Conservation (phyloP, 2,329 filamentous ascomycete genomes). For the Lasiodiplodia gonubiensis region DNA sequence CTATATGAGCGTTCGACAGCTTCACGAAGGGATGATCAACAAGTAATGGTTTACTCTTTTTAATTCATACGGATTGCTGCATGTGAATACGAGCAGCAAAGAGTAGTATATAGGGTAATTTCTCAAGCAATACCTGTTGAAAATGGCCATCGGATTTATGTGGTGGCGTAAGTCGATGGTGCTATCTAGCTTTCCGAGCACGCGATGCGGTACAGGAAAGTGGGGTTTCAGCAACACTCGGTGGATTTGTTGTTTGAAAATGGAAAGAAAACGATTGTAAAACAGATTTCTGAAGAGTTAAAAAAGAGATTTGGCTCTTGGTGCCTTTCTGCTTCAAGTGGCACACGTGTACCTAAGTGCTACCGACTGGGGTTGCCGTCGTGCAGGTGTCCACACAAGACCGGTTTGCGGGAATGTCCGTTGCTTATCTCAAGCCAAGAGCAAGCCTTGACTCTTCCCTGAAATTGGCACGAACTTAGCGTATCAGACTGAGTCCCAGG, state of each 20-base stretch:
- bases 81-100: too few species aligned
- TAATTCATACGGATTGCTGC: too few species aligned
- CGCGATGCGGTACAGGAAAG: not conserved
- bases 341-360: not conserved
- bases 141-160: not conserved
- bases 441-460: not conserved
- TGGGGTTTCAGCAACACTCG: not conserved
- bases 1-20: too few species aligned
- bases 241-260: not conserved
- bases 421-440: slow-evolving; percentile 4
- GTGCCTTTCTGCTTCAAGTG: not conserved
- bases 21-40: too few species aligned
- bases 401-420: not conserved
- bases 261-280: not conserved
- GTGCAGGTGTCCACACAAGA: not conserved
- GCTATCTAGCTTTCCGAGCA: not conserved
- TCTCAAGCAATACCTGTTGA: not conserved
- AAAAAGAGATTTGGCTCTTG: not conserved
- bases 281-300: fast-evolving
- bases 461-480: not conserved
- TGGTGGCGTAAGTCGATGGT: not conserved
- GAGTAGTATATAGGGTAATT: not conserved
- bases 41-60: too few species aligned
- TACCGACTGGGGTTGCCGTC: not conserved
- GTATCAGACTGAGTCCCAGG: not conserved